Percentiles rank a stretch among this genome's conserved stretches.
phyloP scores from a whole-genome alignment of 306 rosid genomes.

The Ceratonia siliqua region DNA sequence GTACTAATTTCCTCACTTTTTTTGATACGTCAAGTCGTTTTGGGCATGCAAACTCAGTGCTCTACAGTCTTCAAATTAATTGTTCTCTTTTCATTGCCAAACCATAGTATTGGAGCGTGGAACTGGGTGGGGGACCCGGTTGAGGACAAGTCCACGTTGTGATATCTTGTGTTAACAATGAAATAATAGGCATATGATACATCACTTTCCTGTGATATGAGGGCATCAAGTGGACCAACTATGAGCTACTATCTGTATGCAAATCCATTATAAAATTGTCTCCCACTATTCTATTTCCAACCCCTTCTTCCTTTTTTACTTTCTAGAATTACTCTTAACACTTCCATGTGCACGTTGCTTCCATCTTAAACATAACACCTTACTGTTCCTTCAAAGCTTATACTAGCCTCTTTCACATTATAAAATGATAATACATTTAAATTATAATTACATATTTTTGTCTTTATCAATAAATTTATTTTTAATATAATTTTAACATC shows the following conservation, averaged over 20 bases:
- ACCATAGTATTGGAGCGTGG: not conserved
- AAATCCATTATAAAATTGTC: constrained; percentile 18
- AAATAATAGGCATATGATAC: constrained; percentile 26
- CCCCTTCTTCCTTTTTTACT: too few relatives aligned
- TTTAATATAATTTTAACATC: too few relatives aligned
- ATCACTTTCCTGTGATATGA: constrained; percentile 41
- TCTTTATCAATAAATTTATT: too few relatives aligned
- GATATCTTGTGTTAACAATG: constrained; percentile 29
- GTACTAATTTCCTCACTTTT: not conserved
- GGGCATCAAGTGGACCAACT: constrained; percentile 34
- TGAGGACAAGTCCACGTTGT: constrained; percentile 29
- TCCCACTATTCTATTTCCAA: too few relatives aligned
- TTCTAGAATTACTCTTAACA: constrained; percentile 26
- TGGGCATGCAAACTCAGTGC: not conserved
- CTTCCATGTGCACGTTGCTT: constrained; percentile 50
- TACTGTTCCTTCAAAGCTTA: not conserved
- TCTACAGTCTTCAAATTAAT: not conserved
- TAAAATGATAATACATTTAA: too few relatives aligned
- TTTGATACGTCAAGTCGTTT: not conserved
- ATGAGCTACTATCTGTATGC: not conserved
- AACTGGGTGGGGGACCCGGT: not conserved
- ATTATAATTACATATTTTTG: too few relatives aligned
- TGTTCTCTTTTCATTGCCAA: not conserved
- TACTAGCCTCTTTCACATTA: too few relatives aligned
- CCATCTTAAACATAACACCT: constrained; percentile 8